These are phyloP conservation scores for Suhomyces terraborum DNA, from an alignment of 1,139 yeast species.

Conservation along the genomic window DNA sequence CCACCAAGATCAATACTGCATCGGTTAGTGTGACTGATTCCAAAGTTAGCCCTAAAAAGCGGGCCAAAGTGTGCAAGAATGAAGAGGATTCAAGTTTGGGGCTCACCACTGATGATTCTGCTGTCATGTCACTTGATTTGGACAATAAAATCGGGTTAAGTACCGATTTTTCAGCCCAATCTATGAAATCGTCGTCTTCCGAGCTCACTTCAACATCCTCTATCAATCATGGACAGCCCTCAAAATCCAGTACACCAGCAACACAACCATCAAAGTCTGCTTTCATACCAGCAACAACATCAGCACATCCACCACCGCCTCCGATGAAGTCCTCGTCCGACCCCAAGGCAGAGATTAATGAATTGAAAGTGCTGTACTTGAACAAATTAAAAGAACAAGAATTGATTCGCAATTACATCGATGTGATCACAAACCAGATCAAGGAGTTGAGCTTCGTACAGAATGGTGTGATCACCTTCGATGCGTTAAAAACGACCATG, in stretches of 20 bases:
- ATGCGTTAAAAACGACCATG: slow-evolving; percentile 33
- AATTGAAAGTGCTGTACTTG: slow-evolving; percentile 37
- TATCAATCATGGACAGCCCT: no score
- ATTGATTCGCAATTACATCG: slow-evolving; percentile 46
- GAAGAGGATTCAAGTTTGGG: slow-evolving; percentile 9
- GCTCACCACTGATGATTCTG: slow-evolving; percentile 5
- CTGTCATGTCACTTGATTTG: not conserved
- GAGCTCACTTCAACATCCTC: not conserved
- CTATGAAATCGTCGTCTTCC: not conserved
- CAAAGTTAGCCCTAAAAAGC: slow-evolving; percentile 15
- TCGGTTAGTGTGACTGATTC: not conserved
- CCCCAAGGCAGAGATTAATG: slow-evolving; percentile 23
- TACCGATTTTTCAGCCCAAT: not conserved
- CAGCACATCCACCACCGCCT: slow-evolving; percentile 5
- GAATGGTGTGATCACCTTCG: slow-evolving; percentile 49
- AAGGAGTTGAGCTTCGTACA: slow-evolving; percentile 49
- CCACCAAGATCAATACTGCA: not conserved
- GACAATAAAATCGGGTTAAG: not conserved
- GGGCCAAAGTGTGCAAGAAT: slow-evolving; percentile 15
- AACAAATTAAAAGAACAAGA: slow-evolving; percentile 49
- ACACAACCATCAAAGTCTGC: no score
- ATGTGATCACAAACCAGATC: slow-evolving; percentile 47
- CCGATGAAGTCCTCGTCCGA: slow-evolving; percentile 16
- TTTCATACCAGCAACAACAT: no score
- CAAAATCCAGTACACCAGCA: no score